phyloP scores from a whole-genome alignment of 352 stramenopile species.

The Thraustotheca clavata region DNA sequence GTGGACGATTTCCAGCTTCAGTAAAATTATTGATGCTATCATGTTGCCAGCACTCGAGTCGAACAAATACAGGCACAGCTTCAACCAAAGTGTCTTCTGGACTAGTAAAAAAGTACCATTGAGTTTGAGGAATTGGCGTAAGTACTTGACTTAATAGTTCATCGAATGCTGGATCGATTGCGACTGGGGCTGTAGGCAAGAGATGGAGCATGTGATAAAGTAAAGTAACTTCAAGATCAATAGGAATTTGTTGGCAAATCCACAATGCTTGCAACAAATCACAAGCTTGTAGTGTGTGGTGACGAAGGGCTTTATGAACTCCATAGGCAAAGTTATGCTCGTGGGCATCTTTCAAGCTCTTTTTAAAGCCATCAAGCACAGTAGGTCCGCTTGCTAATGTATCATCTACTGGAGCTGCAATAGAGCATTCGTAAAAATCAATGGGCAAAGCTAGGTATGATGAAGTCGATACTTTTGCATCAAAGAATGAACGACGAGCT shows the following conservation, averaged over 20 bases:
- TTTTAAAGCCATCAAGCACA: conserved; percentile 37
- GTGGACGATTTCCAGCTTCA: background rate
- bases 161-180: conserved; percentile 66
- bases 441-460: conserved; percentile 79
- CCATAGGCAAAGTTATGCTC: conserved; percentile 85
- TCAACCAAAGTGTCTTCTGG: conserved; percentile 61
- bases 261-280: conserved; percentile 81
- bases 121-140: conserved; percentile 52
- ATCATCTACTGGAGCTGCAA: conserved; percentile 23
- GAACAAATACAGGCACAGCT: conserved; percentile 81
- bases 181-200: conserved; percentile 29
- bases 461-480: conserved; percentile 36
- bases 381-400: background rate
- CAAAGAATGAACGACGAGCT: conserved; percentile 31
- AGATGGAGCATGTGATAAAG: conserved; percentile 64
- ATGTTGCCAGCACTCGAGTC: conserved; percentile 68
- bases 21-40: background rate
- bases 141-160: conserved; percentile 52
- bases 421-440: conserved; percentile 78
- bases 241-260: conserved; percentile 73
- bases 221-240: conserved; percentile 83
- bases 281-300: conserved; percentile 63
- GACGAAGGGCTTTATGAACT: conserved; percentile 68
- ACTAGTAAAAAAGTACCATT: conserved; percentile 79
- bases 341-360: conserved; percentile 76